These are phyloP conservation scores for Stachybotrys chlorohalonatus DNA, from an alignment of 2,329 filamentous ascomycete species.

Conservation along the genomic window DNA sequence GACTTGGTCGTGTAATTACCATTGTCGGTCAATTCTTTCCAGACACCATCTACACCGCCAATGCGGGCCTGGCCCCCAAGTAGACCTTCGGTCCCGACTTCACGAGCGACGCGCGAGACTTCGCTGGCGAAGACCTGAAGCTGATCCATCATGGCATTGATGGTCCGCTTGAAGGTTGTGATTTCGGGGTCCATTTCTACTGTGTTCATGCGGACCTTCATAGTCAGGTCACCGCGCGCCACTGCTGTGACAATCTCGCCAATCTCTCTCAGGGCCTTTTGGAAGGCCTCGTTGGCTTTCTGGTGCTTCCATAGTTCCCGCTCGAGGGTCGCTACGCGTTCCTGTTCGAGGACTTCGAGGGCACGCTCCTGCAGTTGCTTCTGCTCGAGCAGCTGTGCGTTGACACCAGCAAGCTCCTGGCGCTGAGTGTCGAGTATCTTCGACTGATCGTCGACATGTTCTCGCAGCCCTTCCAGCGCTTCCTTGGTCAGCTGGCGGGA, in stretches of 20 bases:
- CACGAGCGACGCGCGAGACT: constrained; percentile 86
- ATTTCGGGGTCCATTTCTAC: constrained; percentile 98
- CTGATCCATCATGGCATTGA: constrained; percentile 99
- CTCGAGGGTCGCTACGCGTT: constrained; percentile 82
- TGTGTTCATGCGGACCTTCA: constrained; percentile 91
- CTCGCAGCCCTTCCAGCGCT: constrained; percentile 75
- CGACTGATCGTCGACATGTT: constrained; percentile 89
- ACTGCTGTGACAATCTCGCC: constrained; percentile 96
- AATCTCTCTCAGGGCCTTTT: constrained; percentile 92
- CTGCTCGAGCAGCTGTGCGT: constrained; percentile 76
- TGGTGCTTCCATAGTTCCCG: constrained; percentile 94
- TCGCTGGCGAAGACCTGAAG: constrained; percentile 94
- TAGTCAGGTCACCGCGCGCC: constrained; percentile 88
- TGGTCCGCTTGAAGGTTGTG: constrained; percentile 93
- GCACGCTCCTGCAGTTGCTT: constrained; percentile 77
- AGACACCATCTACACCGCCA: constrained; percentile 88
- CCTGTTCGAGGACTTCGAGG: constrained; percentile 72
- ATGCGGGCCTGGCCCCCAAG: constrained; percentile 91
- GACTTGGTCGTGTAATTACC: constrained; percentile 31
- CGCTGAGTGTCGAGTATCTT: constrained; percentile 84
- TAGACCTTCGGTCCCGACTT: constrained; percentile 92
- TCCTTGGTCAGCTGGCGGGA: constrained; percentile 60
- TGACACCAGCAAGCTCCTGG: constrained; percentile 76
- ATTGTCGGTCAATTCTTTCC: constrained; percentile 93
- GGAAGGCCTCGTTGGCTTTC: constrained; percentile 96